Percentiles rank a stretch among this genome's conserved stretches.
phyloP scores from a whole-genome alignment of 202 grass and related monocot species.

The Schoenoplectus triqueter region DNA sequence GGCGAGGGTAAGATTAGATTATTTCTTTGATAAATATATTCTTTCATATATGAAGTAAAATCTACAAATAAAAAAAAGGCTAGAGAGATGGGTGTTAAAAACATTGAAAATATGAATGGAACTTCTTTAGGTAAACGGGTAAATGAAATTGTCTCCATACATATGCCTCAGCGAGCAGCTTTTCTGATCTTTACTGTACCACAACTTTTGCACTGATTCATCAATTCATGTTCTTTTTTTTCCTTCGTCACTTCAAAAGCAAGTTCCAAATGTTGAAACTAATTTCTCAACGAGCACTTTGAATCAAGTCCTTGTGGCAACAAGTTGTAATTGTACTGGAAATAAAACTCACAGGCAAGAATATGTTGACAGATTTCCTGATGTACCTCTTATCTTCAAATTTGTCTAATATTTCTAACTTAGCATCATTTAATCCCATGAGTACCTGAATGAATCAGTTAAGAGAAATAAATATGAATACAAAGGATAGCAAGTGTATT shows the following conservation, averaged over 20 bases:
- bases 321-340: constrained; percentile 7
- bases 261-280: not conserved
- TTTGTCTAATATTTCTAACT: constrained; percentile 65
- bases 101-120: not conserved
- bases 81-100: not conserved
- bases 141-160: constrained; percentile 47
- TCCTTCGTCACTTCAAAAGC: too few species aligned
- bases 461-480: too few species aligned
- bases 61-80: too few species aligned
- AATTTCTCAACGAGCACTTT: not conserved
- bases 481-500: too few species aligned
- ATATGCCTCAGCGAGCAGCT: constrained; percentile 68
- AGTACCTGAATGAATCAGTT: constrained; percentile 53
- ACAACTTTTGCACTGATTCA: not conserved
- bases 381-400: constrained; percentile 89
- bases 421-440: constrained; percentile 60
- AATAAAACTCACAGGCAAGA: constrained; percentile 55
- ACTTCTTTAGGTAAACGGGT: constrained; percentile 37
- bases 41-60: not conserved
- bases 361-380: constrained; percentile 75
- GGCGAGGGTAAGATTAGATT: too few species aligned
- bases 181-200: constrained; percentile 32
- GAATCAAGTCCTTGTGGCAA: not conserved
- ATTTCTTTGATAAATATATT: too few species aligned
- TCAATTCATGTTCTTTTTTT: not conserved